These are phyloP conservation scores for Pichia sp. DNA, from an alignment of 1,139 yeast species.

Conservation along the genomic window DNA sequence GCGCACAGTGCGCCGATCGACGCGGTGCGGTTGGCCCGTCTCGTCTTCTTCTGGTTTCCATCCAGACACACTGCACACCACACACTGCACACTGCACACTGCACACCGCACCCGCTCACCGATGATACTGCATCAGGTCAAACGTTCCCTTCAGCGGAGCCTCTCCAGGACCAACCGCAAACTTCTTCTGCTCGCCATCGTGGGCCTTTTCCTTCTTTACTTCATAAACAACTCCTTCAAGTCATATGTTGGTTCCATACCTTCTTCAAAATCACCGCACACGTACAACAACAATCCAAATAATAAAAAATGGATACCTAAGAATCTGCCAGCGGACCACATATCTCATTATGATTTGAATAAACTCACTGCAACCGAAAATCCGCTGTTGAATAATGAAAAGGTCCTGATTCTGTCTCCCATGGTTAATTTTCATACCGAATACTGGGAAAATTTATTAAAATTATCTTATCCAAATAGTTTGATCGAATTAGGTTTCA, in stretches of 20 bases:
- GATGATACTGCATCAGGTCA: not conserved
- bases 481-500: conserved; percentile 81
- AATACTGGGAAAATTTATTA: conserved; percentile 80
- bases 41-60: too few relatives aligned
- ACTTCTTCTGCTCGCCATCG: not conserved
- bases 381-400: conserved; percentile 69
- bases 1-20: too few relatives aligned
- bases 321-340: conserved; percentile 66
- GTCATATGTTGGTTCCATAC: not conserved
- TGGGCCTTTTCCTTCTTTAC: not conserved
- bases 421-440: conserved; percentile 74
- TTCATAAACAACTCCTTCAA: not conserved
- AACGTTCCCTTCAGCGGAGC: not conserved
- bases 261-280: conserved; percentile 1
- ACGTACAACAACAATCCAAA: not conserved
- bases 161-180: not conserved
- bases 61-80: too few relatives aligned
- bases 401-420: conserved; percentile 74
- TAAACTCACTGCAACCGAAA: conserved; percentile 59
- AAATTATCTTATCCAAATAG: conserved; percentile 76
- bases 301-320: conserved; percentile 38
- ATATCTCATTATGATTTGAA: conserved; percentile 83
- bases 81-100: too few relatives aligned
- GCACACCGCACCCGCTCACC: not conserved
- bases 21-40: too few relatives aligned